These are phyloP conservation scores for Glycine tomentella DNA, from an alignment of 306 rosid genomes.

Conservation along the genomic window DNA sequence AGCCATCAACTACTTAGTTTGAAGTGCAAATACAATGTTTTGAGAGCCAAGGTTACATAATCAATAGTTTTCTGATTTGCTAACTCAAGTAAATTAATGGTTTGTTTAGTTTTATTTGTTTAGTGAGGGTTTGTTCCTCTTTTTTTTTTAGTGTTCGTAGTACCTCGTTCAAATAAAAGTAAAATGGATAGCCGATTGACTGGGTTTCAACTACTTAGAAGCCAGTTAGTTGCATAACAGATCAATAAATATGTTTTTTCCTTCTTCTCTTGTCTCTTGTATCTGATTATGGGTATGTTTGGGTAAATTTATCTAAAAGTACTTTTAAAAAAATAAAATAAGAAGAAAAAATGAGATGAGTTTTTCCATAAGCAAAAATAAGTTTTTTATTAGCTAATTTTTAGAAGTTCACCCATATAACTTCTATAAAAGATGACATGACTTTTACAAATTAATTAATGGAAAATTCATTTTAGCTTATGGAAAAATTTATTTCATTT, in stretches of 20 bases:
- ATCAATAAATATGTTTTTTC: conserved; percentile 17
- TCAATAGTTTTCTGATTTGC: conserved; percentile 36
- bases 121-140: conserved; percentile 42
- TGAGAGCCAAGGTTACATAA: conserved; percentile 49
- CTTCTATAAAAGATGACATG: too few species aligned
- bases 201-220: conserved; percentile 19
- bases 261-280: not conserved
- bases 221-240: not conserved
- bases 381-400: too few species aligned
- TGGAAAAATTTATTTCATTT: too few species aligned
- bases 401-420: too few species aligned
- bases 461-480: too few species aligned
- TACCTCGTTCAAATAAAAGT: not conserved
- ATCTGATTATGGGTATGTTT: too few species aligned
- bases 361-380: too few species aligned
- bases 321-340: too few species aligned
- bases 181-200: not conserved
- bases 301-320: too few species aligned
- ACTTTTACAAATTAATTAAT: too few species aligned
- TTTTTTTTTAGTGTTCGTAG: conserved; percentile 1
- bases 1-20: conserved; percentile 38
- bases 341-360: too few species aligned
- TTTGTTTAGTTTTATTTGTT: conserved; percentile 12
- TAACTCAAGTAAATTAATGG: conserved; percentile 35
- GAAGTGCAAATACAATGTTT: conserved; percentile 38